Evolutionary conservation across 2,329 filamentous ascomycete species (phyloP).

Genomic region (Botryosphaeria dothidea): DNA sequence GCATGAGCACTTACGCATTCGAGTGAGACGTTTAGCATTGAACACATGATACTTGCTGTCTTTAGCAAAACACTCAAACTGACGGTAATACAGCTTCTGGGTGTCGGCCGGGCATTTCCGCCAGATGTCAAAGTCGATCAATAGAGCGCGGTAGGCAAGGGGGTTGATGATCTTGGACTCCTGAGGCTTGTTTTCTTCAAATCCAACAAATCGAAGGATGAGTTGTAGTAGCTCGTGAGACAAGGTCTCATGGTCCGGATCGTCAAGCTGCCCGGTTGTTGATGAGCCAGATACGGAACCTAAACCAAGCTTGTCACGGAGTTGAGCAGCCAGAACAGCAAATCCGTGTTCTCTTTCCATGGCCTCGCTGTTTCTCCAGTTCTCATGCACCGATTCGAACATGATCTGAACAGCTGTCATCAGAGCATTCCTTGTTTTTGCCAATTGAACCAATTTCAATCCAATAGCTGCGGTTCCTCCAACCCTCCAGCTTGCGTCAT

Average conservation of each 20-base stretch:
- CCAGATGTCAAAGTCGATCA: constrained; percentile 95
- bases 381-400: constrained; percentile 82
- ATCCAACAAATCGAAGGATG: constrained; percentile 85
- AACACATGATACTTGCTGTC: constrained; percentile 91
- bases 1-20: constrained; percentile 72
- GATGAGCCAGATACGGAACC: constrained; percentile 30
- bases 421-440: constrained; percentile 69
- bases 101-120: constrained; percentile 73
- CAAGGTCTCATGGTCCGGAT: constrained; percentile 50
- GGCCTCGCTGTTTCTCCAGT: constrained; percentile 96
- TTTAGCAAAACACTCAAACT: constrained; percentile 86
- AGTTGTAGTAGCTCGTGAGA: constrained; percentile 68
- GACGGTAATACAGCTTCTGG: constrained; percentile 87
- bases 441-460: constrained; percentile 79
- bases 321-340: constrained; percentile 77
- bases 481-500: constrained; percentile 89
- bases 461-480: constrained; percentile 88
- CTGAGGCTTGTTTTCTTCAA: constrained; percentile 74
- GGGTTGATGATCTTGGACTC: constrained; percentile 96
- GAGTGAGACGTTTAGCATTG: constrained; percentile 80
- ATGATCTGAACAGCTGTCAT: constrained; percentile 79
- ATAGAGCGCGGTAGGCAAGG: constrained; percentile 84
- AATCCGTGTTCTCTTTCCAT: constrained; percentile 98
- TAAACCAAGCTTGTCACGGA: constrained; percentile 77
- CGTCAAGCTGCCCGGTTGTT: constrained; percentile 6